phyloP scores from a whole-genome alignment of 495 filamentous ascomycete genomes.

The Durotheca rogersii region DNA sequence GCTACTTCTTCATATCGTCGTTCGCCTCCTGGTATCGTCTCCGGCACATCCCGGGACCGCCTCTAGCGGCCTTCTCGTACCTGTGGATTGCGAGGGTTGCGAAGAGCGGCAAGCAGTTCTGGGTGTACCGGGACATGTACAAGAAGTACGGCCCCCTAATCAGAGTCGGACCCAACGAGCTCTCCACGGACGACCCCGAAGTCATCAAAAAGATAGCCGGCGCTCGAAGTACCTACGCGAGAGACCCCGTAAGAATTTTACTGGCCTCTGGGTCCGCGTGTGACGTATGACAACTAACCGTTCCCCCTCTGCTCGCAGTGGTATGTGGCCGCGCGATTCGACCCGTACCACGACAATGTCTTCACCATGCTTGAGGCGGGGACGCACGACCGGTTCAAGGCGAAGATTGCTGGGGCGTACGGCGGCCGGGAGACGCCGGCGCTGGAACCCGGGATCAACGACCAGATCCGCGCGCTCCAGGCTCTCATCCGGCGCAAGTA shows the following conservation, averaged over 20 bases:
- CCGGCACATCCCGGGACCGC: constrained; percentile 26
- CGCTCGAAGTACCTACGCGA: constrained; percentile 31
- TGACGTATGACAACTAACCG: no score
- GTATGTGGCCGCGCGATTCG: constrained; percentile 46
- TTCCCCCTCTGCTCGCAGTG: no score
- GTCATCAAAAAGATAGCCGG: constrained; percentile 34
- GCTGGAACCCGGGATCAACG: constrained; percentile 41
- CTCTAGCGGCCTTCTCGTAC: constrained; percentile 27
- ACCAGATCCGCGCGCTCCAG: constrained; percentile 35
- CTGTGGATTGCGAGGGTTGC: constrained; percentile 17
- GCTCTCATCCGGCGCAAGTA: constrained; percentile 34
- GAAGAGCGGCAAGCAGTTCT: constrained; percentile 7
- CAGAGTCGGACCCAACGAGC: constrained; percentile 37
- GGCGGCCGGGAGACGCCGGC: constrained; percentile 42
- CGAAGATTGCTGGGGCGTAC: constrained; percentile 39
- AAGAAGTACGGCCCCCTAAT: constrained; percentile 25
- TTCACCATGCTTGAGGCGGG: constrained; percentile 25
- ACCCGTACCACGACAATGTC: constrained; percentile 44
- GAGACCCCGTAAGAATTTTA: constrained; percentile 7
- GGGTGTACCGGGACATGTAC: constrained; percentile 11
- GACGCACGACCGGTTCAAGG: constrained; percentile 31
- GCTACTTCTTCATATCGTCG: constrained; percentile 14
- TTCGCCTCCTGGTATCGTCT: constrained; percentile 23
- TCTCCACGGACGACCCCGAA: constrained; percentile 43
- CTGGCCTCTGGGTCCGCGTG: no score